Percentiles rank a stretch among this genome's conserved stretches.
phyloP scores from a whole-genome alignment of 2,329 filamentous ascomycete species.

The Meredithiella fracta region DNA sequence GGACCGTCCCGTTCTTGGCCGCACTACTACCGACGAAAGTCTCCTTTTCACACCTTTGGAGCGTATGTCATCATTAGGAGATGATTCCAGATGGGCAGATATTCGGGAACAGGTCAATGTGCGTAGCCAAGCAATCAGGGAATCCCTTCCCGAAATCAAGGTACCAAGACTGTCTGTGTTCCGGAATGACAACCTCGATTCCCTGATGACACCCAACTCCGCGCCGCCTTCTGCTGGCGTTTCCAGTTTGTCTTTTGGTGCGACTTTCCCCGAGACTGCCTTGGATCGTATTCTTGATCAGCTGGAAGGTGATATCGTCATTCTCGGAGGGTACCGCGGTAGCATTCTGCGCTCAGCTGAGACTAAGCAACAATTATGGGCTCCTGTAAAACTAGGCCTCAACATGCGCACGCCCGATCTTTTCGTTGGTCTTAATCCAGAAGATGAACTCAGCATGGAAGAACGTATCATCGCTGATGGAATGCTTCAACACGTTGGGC shows the following conservation, averaged over 20 bases:
- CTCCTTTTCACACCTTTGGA: constrained; percentile 62
- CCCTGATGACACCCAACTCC: constrained; percentile 14
- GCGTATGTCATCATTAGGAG: constrained; percentile 64
- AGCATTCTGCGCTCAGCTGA: constrained; percentile 76
- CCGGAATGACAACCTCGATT: constrained; percentile 19
- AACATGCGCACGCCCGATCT: constrained; percentile 85
- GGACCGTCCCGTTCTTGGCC: background rate
- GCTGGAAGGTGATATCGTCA: constrained; percentile 68
- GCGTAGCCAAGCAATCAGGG: constrained; percentile 74
- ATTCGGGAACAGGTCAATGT: constrained; percentile 77
- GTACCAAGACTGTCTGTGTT: constrained; percentile 46
- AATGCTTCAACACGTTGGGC: constrained; percentile 82
- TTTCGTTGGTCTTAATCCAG: constrained; percentile 64
- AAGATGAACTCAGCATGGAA: constrained; percentile 71
- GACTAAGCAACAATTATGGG: constrained; percentile 76
- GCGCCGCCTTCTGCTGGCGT: constrained; percentile 14
- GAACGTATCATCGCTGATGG: constrained; percentile 71
- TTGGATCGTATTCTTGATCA: constrained; percentile 44
- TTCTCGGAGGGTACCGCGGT: constrained; percentile 80
- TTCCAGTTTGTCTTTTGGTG: constrained; percentile 2
- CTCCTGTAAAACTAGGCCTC: constrained; percentile 80
- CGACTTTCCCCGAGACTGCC: constrained; percentile 17
- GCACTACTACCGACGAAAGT: constrained; percentile 43
- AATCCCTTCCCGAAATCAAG: constrained; percentile 66
- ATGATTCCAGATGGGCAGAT: constrained; percentile 65